Evolutionary conservation across 83 land plant genomes (phyloP), one percentile per base, ranked within the genome.

Genomic region (Diphasiastrum complanatum): DNA sequence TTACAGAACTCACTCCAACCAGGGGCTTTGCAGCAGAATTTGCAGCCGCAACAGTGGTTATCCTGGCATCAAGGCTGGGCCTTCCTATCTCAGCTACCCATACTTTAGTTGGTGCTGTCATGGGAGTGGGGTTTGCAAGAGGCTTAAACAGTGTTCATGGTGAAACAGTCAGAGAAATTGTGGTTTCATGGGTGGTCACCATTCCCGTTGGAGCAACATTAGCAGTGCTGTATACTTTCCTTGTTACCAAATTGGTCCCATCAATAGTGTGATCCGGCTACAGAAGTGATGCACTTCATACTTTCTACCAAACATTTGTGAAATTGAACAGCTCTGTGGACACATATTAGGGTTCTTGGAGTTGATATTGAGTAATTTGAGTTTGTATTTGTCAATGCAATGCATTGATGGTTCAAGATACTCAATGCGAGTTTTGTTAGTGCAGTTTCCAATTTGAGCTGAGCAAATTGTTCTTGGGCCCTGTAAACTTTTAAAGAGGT

Each of bases 11-110:
- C 24, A 95, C 99, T 19, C 99, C 99, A 19, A 95, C 99, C 0
- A 76, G 97, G 64, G 99, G 99, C 1, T 95, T 95, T 73, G 99
- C 99, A 28, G 99, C 99, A 1, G 99, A 95, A 65, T 95, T 95
- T 70, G 97, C 99, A 5, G 99, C 99, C 16, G 99, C 99, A 4
- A 82, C 85, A 1, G 99, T 95, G 19, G 99, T 95, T 19, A 80
- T 90, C 1, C 54, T 73, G 48, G 97, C 99, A 54, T 95, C 99
- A 4, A 91, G 85, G 53, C 83, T 95, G 2, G 99, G 97, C 1
- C 74, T 95, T 24, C 99, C 99, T 14, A 86, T 95, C 60, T 95
- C 99, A 11, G 99, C 97, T 3, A 89, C 99, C 3, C 97, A 95
- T 61, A 95, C 99, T 12, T 76, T 89, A 34, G 99, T 89, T 11